Evolutionary conservation across 805 yeast genomes (phyloP), one percentile per base, ranked within the genome.

Genomic region (Spathaspora hagerdaliae): DNA sequence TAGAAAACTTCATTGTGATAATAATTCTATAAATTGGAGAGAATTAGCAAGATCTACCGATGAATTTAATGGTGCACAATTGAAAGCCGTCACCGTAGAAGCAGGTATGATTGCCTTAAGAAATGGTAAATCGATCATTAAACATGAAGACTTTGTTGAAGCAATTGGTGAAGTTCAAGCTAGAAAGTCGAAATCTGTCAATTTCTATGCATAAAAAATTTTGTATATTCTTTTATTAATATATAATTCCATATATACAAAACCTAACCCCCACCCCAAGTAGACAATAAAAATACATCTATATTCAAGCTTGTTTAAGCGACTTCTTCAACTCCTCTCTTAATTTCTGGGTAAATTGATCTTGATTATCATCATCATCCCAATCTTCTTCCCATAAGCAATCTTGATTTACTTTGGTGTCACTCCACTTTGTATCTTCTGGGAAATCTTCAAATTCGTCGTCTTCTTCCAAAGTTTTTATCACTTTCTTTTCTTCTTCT

Each of bases 91-190:
- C 37, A 91, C 97, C 7, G 99, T 94, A 19, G 99, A 94, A 67
- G 99, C 99, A 6, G 99, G 99, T 62, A 94, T 94, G 99, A 94
- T 94, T 69, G 99, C 99, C 1, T 76, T 94, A 62, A 82, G 99
- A 71, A 89, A 88, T 58, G 97, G 96, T 13, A 96, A 94, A 69
- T 79, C 85, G 37, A 78, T 83, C 54, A 91, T 94, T 45, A 87
- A 88, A 57, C 99, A 94, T 65, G 99, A 94, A 69, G 99, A 94
- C 69, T 94, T 92, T 62, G 96, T 94, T 27, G 99, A 94, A 65
- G 99, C 96, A 45, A 90, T 94, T 50, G 85, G 97, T 52, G 99
- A 94, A 74, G 99, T 94, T 31, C 99, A 94, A 72, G 96, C 98
- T 34, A 83, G 99, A 74, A 94, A 94, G 77, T 79, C 87, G 47